Base-by-base conservation (phyloP, 1,139 yeast genomes). In the Taphrina deformans region DNA sequence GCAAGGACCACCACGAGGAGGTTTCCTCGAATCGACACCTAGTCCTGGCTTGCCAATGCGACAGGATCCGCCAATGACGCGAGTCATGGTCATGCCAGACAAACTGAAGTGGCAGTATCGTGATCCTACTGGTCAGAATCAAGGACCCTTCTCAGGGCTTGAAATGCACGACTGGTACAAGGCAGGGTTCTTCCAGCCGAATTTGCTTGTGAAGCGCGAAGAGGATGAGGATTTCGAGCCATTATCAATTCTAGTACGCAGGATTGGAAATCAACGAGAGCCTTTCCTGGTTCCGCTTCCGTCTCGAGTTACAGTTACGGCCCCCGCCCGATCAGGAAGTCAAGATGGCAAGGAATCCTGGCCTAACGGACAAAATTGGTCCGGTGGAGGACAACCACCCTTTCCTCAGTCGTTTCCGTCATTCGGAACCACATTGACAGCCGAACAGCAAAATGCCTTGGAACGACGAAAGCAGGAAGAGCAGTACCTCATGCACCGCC, bases 81-180 rank as follows among this genome's bases (percentile, higher is more conserved):
- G 63, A 23, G 66, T 62, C 10, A 46, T 59, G 59, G 52, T 46
- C 41, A 65, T 65, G 63, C 67, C 63, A 14, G 65, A 65, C 58
- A 60, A 60, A 44, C 41, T 55, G 27, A 60, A 60, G 26, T 89
- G 96, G 96, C 79, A 76, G 67, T 89, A 89, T 72, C 77, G 85
- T 66, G 96, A 89, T 73, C 85, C 89, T 0, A 75, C 81, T 55
- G 89, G 89, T 1, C 81, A 77, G 64, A 86, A 85, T 68, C 96
- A 88, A 72, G 96, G 96, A 26, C 96, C 96, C 1, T 89, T 89
- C 73, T 80, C 80, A 62, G 91, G 95, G 1, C 76, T 78, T 29
- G 76, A 82, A 78, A 89, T 89, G 96, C 95, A 89, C 69, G 84
- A 80, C 62, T 89, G 96, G 96, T 83, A 82, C 68, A 74, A 81